Evolutionary conservation across 257 asterid genomes (phyloP), one percentile per base, ranked within the genome.

Genomic region (Pogostemon cablin): DNA sequence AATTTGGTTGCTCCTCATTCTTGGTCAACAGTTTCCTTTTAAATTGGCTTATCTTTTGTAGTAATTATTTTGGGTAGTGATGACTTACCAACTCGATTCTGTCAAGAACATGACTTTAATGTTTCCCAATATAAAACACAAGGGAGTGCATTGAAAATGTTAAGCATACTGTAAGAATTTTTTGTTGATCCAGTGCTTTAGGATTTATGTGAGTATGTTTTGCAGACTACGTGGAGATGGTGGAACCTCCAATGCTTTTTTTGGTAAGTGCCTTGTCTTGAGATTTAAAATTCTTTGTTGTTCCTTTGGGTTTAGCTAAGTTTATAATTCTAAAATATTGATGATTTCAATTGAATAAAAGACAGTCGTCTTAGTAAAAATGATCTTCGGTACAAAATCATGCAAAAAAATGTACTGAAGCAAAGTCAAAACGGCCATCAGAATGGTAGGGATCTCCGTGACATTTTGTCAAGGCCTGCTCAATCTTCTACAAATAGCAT

Each of bases 351-450:
- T 72, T 68, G 72, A 61, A 64, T 60, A 66, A 74, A 77, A 90
- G 96, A 84, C 73, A 73, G 61, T 11, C 78, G 62, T 67, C 95
- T 91, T n/a, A 71, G 83, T 50, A 81, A 80, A 82, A 84, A 79
- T 83, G 99, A 93, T 79, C 88, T 93, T 35, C 93, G 98, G 49
- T 81, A 85, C 84, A 93, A 93, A 77, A 84, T 93, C 73, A 74
- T 81, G 85, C 83, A 80, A 69, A 93, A 89, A 68, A 75, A 47
- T 52, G 70, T 34, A 20, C 78, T 57, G 15, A 83, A 86, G 77
- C 83, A 72, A 70, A 69, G 82, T 68, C 86, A 82, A 77, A 86
- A 54, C 59, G 79, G 77, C 79, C 83, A 77, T 17, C 87, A 75
- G 80, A 79, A 71, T 78, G 86, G 79, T 11, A 59, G 74, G 71